Conservation (phyloP, 225 moss, liverwort and hornwort species). For the Polytrichum commune region DNA sequence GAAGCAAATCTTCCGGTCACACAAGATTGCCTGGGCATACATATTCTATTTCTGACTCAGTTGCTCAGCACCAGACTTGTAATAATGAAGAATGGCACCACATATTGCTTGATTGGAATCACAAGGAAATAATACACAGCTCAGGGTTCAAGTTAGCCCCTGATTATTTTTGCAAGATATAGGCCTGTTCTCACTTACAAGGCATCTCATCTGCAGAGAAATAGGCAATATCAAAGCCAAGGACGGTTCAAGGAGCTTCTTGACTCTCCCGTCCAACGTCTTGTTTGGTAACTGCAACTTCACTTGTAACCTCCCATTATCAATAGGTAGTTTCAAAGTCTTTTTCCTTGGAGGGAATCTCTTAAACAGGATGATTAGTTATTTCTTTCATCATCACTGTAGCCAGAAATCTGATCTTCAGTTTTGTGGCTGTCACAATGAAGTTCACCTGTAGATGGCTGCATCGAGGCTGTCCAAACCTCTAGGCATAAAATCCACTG, state of each 20-base stretch:
- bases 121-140: no score
- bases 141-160: no score
- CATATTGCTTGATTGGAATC: no score
- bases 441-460: constrained; percentile 64
- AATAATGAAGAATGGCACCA: no score
- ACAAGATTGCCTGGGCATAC: no score
- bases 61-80: no score
- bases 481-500: constrained; percentile 57
- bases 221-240: constrained; percentile 36
- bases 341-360: not conserved
- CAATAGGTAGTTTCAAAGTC: not conserved
- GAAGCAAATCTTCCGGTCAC: no score
- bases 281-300: constrained; percentile 42
- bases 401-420: constrained; percentile 6
- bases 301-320: not conserved
- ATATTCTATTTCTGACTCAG: no score
- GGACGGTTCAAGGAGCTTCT: constrained; percentile 81
- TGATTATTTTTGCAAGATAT: no score
- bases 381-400: not conserved
- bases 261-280: constrained; percentile 54
- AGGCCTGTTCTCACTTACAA: not conserved
- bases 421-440: constrained; percentile 19
- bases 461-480: constrained; percentile 59
- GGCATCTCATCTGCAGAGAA: constrained; percentile 45
- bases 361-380: not conserved